phyloP scores from a whole-genome alignment of 768 basidiomycete genomes.

The Aureoboletus auriporus region DNA sequence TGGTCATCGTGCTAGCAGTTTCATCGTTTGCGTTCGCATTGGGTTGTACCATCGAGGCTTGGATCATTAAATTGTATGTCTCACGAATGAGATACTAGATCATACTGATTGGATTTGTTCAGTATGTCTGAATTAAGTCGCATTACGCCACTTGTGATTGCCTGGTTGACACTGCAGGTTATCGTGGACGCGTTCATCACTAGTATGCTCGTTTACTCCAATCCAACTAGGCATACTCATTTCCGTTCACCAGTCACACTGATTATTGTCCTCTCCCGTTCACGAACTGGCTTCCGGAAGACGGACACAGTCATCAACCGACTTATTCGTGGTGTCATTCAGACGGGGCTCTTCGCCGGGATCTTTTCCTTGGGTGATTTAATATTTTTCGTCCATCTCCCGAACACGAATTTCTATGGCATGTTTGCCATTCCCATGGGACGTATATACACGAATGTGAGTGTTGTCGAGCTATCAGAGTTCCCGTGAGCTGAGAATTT shows the following conservation, averaged over 20 bases:
- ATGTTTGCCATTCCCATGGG: conserved; percentile 40
- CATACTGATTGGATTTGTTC: background rate
- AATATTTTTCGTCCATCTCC: conserved; percentile 30
- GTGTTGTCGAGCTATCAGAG: conserved; percentile 4
- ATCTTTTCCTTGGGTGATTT: conserved; percentile 50
- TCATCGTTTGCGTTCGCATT: conserved; percentile 42
- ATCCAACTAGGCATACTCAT: background rate
- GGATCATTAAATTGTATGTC: conserved; percentile 38
- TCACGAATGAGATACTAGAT: background rate
- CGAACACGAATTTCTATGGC: conserved; percentile 30
- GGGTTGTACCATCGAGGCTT: conserved; percentile 40
- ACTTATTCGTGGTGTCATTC: conserved; percentile 51
- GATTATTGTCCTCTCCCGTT: conserved; percentile 33
- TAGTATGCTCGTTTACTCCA: conserved; percentile 20
- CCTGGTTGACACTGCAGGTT: conserved; percentile 47
- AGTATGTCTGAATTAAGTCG: conserved; percentile 42
- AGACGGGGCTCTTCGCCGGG: conserved; percentile 50
- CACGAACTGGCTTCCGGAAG: conserved; percentile 49
- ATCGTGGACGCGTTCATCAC: conserved; percentile 42
- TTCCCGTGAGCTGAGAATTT: no score
- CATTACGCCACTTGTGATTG: conserved; percentile 39
- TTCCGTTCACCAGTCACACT: conserved; percentile 13
- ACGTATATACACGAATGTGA: conserved; percentile 46
- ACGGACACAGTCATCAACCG: conserved; percentile 52
- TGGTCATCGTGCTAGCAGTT: conserved; percentile 35